Conservation (phyloP, 305 asterid genomes). For the Fraxinus angustifolia region DNA sequence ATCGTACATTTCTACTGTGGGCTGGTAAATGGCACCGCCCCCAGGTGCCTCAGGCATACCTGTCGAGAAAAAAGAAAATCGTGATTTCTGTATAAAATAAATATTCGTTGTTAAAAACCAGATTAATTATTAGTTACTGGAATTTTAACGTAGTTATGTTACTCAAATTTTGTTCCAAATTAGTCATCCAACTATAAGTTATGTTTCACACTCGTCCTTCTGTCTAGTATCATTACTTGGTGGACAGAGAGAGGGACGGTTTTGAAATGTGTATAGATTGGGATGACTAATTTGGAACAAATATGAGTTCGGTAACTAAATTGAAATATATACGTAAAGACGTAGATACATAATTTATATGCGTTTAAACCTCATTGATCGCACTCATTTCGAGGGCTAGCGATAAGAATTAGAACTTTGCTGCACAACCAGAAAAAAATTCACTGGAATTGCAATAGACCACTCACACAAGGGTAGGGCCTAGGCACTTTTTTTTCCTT, state of each 20-base stretch:
- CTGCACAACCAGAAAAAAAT: too few relatives aligned
- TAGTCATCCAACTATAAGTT: neutral
- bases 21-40: constrained; percentile 57
- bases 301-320: neutral
- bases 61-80: neutral
- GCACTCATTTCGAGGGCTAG: neutral
- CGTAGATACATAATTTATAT: neutral
- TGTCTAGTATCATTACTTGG: neutral
- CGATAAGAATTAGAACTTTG: neutral
- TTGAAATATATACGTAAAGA: neutral
- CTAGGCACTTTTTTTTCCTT: too few relatives aligned
- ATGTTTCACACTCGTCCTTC: neutral
- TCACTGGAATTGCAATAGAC: too few relatives aligned
- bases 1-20: constrained; percentile 60
- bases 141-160: neutral
- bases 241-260: neutral
- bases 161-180: neutral
- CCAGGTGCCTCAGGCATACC: constrained; percentile 52
- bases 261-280: neutral
- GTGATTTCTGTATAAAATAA: neutral
- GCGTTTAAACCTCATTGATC: neutral
- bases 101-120: neutral
- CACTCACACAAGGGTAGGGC: too few relatives aligned
- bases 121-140: neutral
- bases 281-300: neutral